Percentiles rank a stretch among this genome's conserved stretches.
These are phyloP conservation scores for Lepidium didymum DNA, from an alignment of 345 rosid genomes.

Conservation along the genomic window DNA sequence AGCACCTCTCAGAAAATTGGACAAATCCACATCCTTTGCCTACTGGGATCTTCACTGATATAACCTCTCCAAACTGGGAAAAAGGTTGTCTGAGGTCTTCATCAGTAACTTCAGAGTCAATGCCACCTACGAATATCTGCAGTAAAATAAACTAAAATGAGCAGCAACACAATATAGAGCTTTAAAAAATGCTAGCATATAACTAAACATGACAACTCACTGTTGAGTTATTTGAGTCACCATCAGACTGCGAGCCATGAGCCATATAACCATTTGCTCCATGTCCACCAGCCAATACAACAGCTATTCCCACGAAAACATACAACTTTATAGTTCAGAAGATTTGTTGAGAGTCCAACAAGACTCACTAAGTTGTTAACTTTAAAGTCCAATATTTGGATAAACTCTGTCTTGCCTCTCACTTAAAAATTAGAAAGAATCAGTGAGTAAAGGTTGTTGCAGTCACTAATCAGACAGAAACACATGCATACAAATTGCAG, in stretches of 20 bases:
- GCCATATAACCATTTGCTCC: constrained; percentile 51
- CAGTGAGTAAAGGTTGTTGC: background rate
- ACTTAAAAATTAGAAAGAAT: background rate
- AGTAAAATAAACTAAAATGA: constrained; percentile 8
- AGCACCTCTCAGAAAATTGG: constrained; percentile 68
- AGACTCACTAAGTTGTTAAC: background rate
- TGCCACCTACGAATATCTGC: constrained; percentile 93
- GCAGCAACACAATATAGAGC: background rate
- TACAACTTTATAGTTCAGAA: constrained; percentile 1
- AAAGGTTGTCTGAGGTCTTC: constrained; percentile 86
- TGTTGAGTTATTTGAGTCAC: constrained; percentile 71
- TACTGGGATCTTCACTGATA: constrained; percentile 85
- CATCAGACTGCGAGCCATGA: constrained; percentile 62
- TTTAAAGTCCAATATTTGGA: background rate
- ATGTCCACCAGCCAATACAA: constrained; percentile 81
- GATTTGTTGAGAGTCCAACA: background rate
- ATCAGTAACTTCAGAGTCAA: constrained; percentile 74
- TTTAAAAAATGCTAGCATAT: background rate
- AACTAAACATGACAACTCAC: constrained; percentile 42
- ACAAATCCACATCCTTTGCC: constrained; percentile 99
- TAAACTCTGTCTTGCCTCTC: background rate
- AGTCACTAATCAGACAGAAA: background rate
- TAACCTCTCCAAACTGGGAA: constrained; percentile 75
- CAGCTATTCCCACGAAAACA: constrained; percentile 38
- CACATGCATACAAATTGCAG: background rate